A percentile compares a stretch with the other conserved stretches of the same genome.
These are phyloP conservation scores for Scheffersomyces cryptocercus DNA, from an alignment of 1,139 yeast species.

Conservation along the genomic window DNA sequence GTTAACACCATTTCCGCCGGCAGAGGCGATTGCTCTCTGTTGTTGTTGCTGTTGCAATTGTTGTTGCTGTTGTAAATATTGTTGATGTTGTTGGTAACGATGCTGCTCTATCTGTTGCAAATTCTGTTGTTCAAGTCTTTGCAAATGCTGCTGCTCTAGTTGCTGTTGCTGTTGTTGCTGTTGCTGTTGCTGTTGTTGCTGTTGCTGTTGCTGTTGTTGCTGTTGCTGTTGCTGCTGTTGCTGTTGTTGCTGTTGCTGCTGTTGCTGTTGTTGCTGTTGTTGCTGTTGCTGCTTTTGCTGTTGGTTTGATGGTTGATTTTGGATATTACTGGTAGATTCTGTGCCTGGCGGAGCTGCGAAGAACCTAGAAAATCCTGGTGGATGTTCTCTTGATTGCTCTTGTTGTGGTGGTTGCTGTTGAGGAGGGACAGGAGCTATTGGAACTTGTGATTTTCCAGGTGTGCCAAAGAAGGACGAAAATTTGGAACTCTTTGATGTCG, in stretches of 20 bases:
- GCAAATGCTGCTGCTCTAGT: constrained; percentile 4
- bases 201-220: constrained; percentile 2
- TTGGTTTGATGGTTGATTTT: constrained; percentile 2
- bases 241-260: constrained; percentile 4
- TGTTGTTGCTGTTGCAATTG: background rate
- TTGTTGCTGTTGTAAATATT: constrained; percentile 5
- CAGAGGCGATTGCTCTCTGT: no score
- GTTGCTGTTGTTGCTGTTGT: background rate
- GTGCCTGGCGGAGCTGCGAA: constrained; percentile 11
- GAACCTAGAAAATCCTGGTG: constrained; percentile 17
- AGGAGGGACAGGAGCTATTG: constrained; percentile 3
- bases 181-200: background rate
- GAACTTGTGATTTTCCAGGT: constrained; percentile 12
- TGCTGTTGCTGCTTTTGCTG: background rate
- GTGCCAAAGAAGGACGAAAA: constrained; percentile 48
- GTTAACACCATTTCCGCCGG: no score
- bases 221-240: constrained; percentile 4
- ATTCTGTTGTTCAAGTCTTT: constrained; percentile 3
- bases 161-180: constrained; percentile 11
- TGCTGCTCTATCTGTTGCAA: constrained; percentile 2
- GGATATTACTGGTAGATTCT: background rate
- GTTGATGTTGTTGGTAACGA: constrained; percentile 4
- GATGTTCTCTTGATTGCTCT: constrained; percentile 2
- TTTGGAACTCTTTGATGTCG: constrained; percentile 37
- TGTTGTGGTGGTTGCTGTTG: constrained; percentile 1